Conservation (phyloP, 768 basidiomycete species). For the Suillus tomentosus region DNA sequence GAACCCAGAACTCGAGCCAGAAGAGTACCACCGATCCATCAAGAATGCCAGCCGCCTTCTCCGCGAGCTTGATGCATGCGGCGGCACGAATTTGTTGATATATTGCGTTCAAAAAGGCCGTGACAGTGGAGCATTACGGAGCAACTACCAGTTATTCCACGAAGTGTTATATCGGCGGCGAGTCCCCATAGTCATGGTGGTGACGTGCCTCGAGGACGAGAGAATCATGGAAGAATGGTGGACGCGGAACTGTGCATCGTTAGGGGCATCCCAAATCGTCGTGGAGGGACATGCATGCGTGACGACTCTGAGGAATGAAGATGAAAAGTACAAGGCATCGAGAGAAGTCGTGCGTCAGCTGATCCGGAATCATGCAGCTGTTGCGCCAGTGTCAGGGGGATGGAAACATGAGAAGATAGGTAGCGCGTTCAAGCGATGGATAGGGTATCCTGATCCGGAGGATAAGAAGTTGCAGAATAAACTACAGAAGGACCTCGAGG, state of each 20-base stretch:
- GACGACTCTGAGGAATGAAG: constrained; percentile 35
- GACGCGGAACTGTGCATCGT: constrained; percentile 28
- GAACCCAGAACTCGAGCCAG: constrained; percentile 30
- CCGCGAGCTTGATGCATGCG: constrained; percentile 24
- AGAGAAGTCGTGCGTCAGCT: constrained; percentile 26
- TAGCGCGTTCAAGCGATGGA: not conserved
- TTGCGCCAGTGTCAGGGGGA: not conserved
- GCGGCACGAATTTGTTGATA: constrained; percentile 37
- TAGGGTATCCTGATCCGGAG: not conserved
- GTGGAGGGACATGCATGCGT: constrained; percentile 43
- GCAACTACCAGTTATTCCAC: constrained; percentile 43
- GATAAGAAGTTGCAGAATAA: not conserved
- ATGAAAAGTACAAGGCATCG: constrained; percentile 38
- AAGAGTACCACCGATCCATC: constrained; percentile 30
- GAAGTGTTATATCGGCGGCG: constrained; percentile 40
- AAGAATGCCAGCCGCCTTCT: constrained; percentile 32
- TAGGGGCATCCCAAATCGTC: constrained; percentile 28
- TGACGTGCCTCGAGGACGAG: constrained; percentile 44
- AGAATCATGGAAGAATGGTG: constrained; percentile 39
- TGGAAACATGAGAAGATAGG: not conserved
- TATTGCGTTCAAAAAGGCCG: constrained; percentile 40
- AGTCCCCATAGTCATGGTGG: constrained; percentile 42
- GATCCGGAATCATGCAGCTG: not conserved
- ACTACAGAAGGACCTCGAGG: not conserved
- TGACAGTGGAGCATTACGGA: constrained; percentile 30